Evolutionary conservation across 345 rosid species (phyloP), one percentile per base, ranked within the genome.

Genomic region (Leavenworthia alabamica): DNA sequence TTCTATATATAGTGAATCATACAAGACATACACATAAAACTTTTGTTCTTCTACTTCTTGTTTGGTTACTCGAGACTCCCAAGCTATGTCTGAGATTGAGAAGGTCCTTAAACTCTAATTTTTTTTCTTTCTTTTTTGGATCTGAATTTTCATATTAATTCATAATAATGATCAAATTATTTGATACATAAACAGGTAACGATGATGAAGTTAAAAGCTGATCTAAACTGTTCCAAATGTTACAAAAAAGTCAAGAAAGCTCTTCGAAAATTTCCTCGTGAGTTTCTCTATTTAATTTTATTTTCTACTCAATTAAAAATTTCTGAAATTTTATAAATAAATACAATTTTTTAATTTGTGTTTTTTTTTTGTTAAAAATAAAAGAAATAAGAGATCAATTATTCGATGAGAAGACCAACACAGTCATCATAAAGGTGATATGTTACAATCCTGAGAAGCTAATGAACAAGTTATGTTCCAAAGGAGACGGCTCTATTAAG

Each of bases 371-470:
- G 23, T 1, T 1, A 48, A 54, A 68, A 79, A 61, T 1, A 5
- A 74, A 44, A 90, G 93, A 86, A 78, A 77, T 86, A 29, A 75
- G 68, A 65, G 81, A 73, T 66, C 83, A 84, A 77, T 3, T 77
- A 1, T 88, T 65, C 39, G 83, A 91, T 52, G 90, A 80, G 78
- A 88, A 91, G 81, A 11, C 68, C 10, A 83, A 89, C 67, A 77
- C 70, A 4, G 81, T 86, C 76, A 65, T 47, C 26, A 75, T 91
- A 72, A 91, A 75, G 1, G 95, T 89, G 22, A 77, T 78, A 16
- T 88, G 95, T 55, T 83, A 88, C 67, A 63, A 72, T 57, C 97
- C 96, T 1, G 89, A 88, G 40, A 84, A 76, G 72, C 70, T 86
- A 15, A 77, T 72, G 72, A 65, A 77, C 67, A 82, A 82, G 63